Evolutionary conservation across 768 basidiomycete species (phyloP).

Genomic region (Brasilioporus rufonigricans): DNA sequence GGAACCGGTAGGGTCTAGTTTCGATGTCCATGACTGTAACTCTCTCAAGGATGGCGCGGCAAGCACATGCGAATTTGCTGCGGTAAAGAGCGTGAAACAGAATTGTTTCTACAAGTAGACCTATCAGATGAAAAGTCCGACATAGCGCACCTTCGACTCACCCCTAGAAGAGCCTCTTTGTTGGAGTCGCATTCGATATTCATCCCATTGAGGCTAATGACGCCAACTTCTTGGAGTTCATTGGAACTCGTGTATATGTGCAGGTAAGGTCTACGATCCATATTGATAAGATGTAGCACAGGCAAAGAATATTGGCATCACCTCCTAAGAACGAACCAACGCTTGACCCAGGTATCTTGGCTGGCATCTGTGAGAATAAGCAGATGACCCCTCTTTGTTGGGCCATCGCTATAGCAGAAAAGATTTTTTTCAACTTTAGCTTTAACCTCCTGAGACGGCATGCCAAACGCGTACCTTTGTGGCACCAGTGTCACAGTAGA

Average conservation of each 20-base stretch:
- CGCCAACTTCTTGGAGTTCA: constrained; percentile 78
- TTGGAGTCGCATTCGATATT: constrained; percentile 84
- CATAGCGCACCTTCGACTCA: constrained; percentile 37
- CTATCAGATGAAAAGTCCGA: constrained; percentile 1
- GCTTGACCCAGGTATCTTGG: constrained; percentile 75
- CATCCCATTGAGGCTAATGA: constrained; percentile 81
- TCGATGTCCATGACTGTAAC: constrained; percentile 78
- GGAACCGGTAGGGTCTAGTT: constrained; percentile 79
- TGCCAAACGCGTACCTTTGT: constrained; percentile 51
- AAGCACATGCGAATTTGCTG: constrained; percentile 88
- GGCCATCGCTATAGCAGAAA: constrained; percentile 55
- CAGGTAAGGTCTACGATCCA: constrained; percentile 74
- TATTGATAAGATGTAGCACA: neutral
- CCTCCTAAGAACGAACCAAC: constrained; percentile 89
- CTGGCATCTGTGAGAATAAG: constrained; percentile 79
- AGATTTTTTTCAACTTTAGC: constrained; percentile 1
- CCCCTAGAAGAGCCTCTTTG: constrained; percentile 85
- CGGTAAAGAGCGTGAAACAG: constrained; percentile 88
- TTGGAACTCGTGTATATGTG: constrained; percentile 82
- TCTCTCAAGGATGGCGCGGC: constrained; percentile 82
- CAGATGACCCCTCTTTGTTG: constrained; percentile 83
- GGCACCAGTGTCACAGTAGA: constrained; percentile 72
- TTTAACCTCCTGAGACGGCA: neutral
- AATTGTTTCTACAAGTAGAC: constrained; percentile 60
- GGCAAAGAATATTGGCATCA: constrained; percentile 28